Base-by-base conservation (phyloP, 2,329 filamentous ascomycete genomes). In the Tolypocladium album region DNA sequence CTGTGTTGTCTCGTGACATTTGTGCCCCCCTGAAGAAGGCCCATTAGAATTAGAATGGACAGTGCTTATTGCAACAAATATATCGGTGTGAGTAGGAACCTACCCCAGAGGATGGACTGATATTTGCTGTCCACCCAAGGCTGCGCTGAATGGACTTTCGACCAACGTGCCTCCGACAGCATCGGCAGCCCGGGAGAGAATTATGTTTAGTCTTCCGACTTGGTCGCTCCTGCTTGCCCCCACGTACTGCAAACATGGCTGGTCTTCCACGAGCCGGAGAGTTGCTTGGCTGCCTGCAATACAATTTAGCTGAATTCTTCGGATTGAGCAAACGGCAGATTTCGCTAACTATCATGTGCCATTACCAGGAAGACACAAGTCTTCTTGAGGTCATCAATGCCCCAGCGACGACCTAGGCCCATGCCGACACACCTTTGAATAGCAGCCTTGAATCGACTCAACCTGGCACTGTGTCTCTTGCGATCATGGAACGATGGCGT, bases 311-410 rank as follows among this genome's bases (percentile, higher is more conserved):
- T 22, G 8, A 11, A 43, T 43, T 43, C 42, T n/a, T 43, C 42
- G 3, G 15, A 9, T 45, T 20, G 27, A 13, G 22, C 43, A 17
- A 9, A 4, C 11, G n/a, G 8, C 22, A 17, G 3, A 6, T 4
- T 4, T 27, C 22, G 4, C 74, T 67, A 74, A 75, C 79, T 84
- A 64, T 88, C 85, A 65, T 88, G 85, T 1, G 81, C 83, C 84
- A 88, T 87, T 67, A 88, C 77, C 4, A 89, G 75, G 67, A 87
- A 88, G 0, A 85, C 78, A 61, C 86, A 82, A 0, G 84, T 88
- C 61, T 74, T 80, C 67, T 82, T 79, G 24, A 87, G 72, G 22
- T 83, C 82, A 0, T 85, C 82, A 8, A 76, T 74, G 8, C 74
- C 73, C 58, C 74, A 78, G 63, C 86, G 86, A 0, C 85, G 83